Evolutionary conservation across 805 yeast species (phyloP).

Genomic region (Candida xyloterini): DNA sequence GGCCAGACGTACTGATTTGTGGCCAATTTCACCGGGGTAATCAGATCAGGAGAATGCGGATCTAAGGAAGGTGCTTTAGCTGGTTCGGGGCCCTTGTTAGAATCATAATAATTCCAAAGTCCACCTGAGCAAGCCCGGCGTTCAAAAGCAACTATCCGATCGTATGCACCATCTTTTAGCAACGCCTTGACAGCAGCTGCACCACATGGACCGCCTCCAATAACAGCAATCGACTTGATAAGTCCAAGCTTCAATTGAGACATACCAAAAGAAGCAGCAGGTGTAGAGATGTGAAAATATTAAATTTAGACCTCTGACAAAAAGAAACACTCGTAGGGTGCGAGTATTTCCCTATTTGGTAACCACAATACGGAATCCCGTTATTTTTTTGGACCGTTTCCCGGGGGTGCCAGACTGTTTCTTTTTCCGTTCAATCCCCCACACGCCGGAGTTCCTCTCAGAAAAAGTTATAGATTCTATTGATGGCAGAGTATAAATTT

Average conservation of each 20-base stretch:
- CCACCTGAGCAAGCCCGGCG: slow-evolving; percentile 65
- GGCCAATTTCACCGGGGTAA: slow-evolving; percentile 12
- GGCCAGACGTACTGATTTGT: slow-evolving; percentile 37
- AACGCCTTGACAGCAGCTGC: slow-evolving; percentile 65
- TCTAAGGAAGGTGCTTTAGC: slow-evolving; percentile 30
- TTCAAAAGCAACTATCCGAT: slow-evolving; percentile 57
- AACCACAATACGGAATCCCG: slow-evolving; percentile 7
- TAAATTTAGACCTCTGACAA: no score
- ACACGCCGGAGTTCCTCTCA: slow-evolving; percentile 7
- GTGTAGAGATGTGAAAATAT: slow-evolving; percentile 6
- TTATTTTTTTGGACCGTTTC: not conserved
- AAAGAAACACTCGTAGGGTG: not conserved
- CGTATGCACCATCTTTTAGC: slow-evolving; percentile 45
- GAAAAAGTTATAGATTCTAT: slow-evolving; percentile 1
- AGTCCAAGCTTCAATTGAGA: slow-evolving; percentile 11
- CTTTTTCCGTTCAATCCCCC: slow-evolving; percentile 6
- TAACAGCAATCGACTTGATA: slow-evolving; percentile 49
- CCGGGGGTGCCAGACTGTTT: slow-evolving; percentile 1
- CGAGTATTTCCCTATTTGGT: not conserved
- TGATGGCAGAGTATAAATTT: slow-evolving; percentile 1
- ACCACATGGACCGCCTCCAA: slow-evolving; percentile 83
- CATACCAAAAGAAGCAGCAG: slow-evolving; percentile 6
- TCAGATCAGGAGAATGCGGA: slow-evolving; percentile 18
- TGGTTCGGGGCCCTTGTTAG: slow-evolving; percentile 12
- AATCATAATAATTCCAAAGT: slow-evolving; percentile 64